A percentile compares a stretch with the other conserved stretches of the same genome.
Evolutionary conservation across 768 basidiomycete genomes (phyloP).

Genomic region (Mycena chlorophos): DNA sequence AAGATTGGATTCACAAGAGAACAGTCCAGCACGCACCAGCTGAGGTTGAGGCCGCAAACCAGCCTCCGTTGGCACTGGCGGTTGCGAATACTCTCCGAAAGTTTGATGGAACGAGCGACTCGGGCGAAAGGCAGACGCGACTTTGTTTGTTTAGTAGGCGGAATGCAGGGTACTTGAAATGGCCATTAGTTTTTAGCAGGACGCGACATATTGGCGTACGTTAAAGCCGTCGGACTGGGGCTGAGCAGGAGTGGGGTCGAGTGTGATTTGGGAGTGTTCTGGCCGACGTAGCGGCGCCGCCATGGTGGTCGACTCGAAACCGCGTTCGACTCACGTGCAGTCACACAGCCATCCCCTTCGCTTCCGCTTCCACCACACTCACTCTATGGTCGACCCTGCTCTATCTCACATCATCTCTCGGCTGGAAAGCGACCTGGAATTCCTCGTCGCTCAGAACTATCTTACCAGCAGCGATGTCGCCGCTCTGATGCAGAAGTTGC

Average conservation of each 20-base stretch:
- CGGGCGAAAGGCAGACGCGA: slow-evolving; percentile 61
- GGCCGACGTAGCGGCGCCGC: slow-evolving; percentile 40
- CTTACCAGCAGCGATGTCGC: neutral
- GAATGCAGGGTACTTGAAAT: slow-evolving; percentile 47
- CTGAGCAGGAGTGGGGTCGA: slow-evolving; percentile 40
- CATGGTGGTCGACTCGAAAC: slow-evolving; percentile 26
- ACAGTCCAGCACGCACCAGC: neutral
- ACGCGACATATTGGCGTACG: slow-evolving; percentile 29
- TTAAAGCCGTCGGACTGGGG: slow-evolving; percentile 47
- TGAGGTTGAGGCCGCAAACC: slow-evolving; percentile 63
- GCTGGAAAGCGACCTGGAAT: neutral
- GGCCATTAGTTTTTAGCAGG: slow-evolving; percentile 3
- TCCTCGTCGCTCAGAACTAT: slow-evolving; percentile 1
- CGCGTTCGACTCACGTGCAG: neutral
- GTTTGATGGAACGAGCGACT: slow-evolving; percentile 39
- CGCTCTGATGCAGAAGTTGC: neutral
- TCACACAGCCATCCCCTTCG: slow-evolving; percentile 17
- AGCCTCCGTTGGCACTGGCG: slow-evolving; percentile 56
- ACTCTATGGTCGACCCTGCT: slow-evolving; percentile 49
- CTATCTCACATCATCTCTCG: slow-evolving; percentile 7
- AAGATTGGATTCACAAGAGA: neutral
- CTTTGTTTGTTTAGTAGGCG: slow-evolving; percentile 59
- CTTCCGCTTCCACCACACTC: too few species aligned
- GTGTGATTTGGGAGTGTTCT: slow-evolving; percentile 35
- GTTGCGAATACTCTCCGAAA: slow-evolving; percentile 55